Evolutionary conservation across 1,284 basidiomycete species (phyloP).

Genomic region (Trametes sp.): DNA sequence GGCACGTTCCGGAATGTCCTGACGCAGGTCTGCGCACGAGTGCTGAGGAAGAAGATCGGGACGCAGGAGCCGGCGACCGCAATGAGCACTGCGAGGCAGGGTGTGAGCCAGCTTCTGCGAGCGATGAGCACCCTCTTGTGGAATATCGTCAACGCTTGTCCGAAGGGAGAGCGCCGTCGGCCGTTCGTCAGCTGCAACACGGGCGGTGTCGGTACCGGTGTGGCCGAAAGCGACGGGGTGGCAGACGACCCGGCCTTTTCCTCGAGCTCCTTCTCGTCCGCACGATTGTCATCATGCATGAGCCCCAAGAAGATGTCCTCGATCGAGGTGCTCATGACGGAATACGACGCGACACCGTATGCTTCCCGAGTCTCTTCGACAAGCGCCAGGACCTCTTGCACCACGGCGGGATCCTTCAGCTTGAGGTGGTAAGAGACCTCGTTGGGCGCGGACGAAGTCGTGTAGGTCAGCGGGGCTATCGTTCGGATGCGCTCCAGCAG

Average conservation of each 20-base stretch:
- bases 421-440: constrained; percentile 62
- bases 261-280: constrained; percentile 31
- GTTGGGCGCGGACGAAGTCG: constrained; percentile 49
- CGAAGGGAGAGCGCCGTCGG: constrained; percentile 56
- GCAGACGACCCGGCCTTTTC: constrained; percentile 27
- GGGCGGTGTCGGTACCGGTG: constrained; percentile 17
- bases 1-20: constrained; percentile 46
- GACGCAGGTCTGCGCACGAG: constrained; percentile 59
- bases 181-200: constrained; percentile 57
- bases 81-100: constrained; percentile 64
- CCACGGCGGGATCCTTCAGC: constrained; percentile 59
- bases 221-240: constrained; percentile 26
- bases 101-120: constrained; percentile 73
- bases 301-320: constrained; percentile 83
- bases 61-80: constrained; percentile 71
- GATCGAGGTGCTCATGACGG: constrained; percentile 76
- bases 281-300: constrained; percentile 57
- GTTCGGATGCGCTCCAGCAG: constrained; percentile 53
- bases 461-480: constrained; percentile 55
- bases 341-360: constrained; percentile 60
- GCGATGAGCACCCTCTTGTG: constrained; percentile 74
- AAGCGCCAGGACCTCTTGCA: constrained; percentile 62
- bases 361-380: constrained; percentile 54
- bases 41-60: constrained; percentile 68
- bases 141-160: constrained; percentile 75